These are phyloP conservation scores for Tulasnella sp. DNA, from an alignment of 768 basidiomycete species.

Conservation along the genomic window DNA sequence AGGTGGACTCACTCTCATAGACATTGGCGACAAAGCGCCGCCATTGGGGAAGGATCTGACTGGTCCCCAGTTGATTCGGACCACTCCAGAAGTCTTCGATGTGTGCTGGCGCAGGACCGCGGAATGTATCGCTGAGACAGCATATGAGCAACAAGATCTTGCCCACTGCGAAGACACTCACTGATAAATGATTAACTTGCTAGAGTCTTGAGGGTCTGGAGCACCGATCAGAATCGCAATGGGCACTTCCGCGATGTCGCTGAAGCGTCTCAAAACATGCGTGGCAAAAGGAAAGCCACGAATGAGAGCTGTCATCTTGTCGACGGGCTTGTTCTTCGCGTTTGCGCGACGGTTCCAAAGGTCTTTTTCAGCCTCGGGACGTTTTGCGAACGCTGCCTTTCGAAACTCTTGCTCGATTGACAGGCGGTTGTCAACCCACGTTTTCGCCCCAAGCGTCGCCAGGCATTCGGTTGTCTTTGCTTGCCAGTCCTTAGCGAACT, in stretches of 20 bases:
- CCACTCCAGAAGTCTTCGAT: neutral
- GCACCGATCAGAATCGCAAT: neutral
- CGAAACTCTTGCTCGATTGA: neutral
- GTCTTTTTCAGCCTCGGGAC: neutral
- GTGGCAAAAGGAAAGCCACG: neutral
- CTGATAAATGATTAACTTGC: neutral
- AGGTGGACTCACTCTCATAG: neutral
- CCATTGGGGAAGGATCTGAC: neutral
- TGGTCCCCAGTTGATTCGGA: neutral
- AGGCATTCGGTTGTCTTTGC: no score
- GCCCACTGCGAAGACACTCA: accelerated
- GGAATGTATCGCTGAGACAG: neutral
- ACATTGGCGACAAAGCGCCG: neutral
- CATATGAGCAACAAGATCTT: no score
- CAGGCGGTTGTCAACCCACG: neutral
- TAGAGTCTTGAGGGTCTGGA: neutral
- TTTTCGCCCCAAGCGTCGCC: no score
- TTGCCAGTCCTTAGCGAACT: no score
- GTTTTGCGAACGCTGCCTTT: neutral
- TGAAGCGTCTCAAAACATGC: neutral
- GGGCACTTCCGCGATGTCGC: neutral
- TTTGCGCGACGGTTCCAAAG: neutral
- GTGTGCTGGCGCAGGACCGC: neutral
- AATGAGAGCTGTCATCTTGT: neutral
- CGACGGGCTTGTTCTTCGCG: neutral